Evolutionary conservation across 106 monocot species (phyloP).

Genomic region (Allium cepa): DNA sequence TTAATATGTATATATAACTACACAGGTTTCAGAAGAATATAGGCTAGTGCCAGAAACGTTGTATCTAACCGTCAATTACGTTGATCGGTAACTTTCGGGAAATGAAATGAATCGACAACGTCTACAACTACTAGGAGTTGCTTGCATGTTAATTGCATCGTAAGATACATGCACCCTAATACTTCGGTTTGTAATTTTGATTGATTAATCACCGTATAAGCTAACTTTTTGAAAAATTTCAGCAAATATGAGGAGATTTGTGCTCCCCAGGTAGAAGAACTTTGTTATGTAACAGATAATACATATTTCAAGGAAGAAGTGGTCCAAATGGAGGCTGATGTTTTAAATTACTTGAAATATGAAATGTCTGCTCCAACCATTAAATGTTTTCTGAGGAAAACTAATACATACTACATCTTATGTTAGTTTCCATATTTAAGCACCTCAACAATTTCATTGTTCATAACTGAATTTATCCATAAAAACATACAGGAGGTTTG

Average conservation of each 20-base stretch:
- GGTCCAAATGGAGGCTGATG: conserved; percentile 79
- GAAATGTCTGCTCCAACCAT: conserved; percentile 74
- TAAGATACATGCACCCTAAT: conserved; percentile 37
- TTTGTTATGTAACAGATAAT: conserved; percentile 83
- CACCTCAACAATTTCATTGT: too few species aligned
- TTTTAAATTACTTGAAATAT: conserved; percentile 73
- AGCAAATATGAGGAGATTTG: conserved; percentile 94
- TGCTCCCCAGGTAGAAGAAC: conserved; percentile 87
- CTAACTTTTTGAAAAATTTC: too few species aligned
- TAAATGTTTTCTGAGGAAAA: conserved; percentile 81
- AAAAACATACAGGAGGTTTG: too few species aligned
- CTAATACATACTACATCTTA: too few species aligned
- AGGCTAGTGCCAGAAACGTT: conserved; percentile 72
- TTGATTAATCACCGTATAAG: too few species aligned
- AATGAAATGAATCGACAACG: conserved; percentile 73
- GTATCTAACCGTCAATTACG: conserved; percentile 74
- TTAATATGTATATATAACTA: background rate
- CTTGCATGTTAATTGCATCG: conserved; percentile 88
- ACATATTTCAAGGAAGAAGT: conserved; percentile 88
- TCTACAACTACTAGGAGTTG: conserved; percentile 68
- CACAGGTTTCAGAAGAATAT: conserved; percentile 84
- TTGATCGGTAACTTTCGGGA: conserved; percentile 75
- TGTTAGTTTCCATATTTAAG: too few species aligned
- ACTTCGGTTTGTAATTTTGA: too few species aligned
- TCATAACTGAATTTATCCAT: too few species aligned